Evolutionary conservation across 2,329 filamentous ascomycete genomes (phyloP).

Genomic region (Fusarium pseudograminearum): DNA sequence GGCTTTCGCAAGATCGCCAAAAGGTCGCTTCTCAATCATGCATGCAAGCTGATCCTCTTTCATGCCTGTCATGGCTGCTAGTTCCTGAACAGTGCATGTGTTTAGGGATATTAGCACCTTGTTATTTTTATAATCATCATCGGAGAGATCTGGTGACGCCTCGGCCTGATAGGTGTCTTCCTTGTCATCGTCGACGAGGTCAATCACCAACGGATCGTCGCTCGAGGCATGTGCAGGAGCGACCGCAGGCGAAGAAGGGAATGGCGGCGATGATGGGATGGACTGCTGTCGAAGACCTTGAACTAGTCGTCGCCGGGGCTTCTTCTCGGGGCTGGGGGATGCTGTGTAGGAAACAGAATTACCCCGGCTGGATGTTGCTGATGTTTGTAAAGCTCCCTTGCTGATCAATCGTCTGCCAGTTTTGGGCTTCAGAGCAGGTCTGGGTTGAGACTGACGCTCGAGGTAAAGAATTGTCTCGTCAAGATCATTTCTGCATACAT

Average conservation of each 20-base stretch:
- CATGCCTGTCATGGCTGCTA: conserved; percentile 84
- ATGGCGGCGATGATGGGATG: conserved; percentile 41
- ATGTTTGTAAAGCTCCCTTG: conserved; percentile 47
- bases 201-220: conserved; percentile 52
- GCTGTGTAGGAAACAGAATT: conserved; percentile 32
- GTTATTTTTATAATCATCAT: conserved; percentile 54
- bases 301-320: conserved; percentile 52
- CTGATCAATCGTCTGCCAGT: conserved; percentile 49
- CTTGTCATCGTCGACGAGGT: conserved; percentile 56
- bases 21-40: conserved; percentile 81
- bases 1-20: conserved; percentile 73
- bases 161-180: conserved; percentile 58
- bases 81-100: conserved; percentile 76
- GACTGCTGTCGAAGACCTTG: conserved; percentile 52
- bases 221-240: conserved; percentile 47
- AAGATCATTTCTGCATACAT: conserved; percentile 50
- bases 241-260: conserved; percentile 30
- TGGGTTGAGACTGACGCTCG: conserved; percentile 26
- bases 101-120: conserved; percentile 85
- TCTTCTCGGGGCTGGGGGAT: conserved; percentile 50
- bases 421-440: conserved; percentile 38
- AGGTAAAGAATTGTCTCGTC: conserved; percentile 54
- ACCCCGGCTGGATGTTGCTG: conserved; percentile 22
- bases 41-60: conserved; percentile 75
- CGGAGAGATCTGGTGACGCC: conserved; percentile 45